These are phyloP conservation scores for Hypoxylon rubiginosum DNA, from an alignment of 2,329 filamentous ascomycete genomes.

Conservation along the genomic window DNA sequence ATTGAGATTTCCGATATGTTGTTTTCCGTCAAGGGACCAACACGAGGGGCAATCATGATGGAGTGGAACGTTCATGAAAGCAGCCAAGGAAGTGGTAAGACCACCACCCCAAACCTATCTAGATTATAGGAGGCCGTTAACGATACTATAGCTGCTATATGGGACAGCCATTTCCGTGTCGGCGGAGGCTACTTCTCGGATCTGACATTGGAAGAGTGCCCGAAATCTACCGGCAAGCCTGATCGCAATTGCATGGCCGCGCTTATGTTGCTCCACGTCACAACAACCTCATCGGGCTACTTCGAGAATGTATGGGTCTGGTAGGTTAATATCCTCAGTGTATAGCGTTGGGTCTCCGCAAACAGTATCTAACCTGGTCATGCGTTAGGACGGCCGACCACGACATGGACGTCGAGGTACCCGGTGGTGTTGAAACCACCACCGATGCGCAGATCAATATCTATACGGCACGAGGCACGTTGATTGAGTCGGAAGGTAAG, in stretches of 20 bases:
- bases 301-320: constrained; percentile 69
- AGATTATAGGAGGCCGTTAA: too few species aligned
- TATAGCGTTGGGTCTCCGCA: background rate
- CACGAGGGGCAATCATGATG: constrained; percentile 77
- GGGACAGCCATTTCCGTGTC: constrained; percentile 59
- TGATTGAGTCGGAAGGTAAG: constrained; percentile 46
- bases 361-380: background rate
- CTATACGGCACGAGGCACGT: constrained; percentile 47
- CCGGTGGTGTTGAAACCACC: constrained; percentile 15
- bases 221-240: constrained; percentile 57
- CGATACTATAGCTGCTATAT: constrained; percentile 58
- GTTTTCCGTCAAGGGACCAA: constrained; percentile 74
- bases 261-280: constrained; percentile 65
- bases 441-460: constrained; percentile 48
- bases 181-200: constrained; percentile 68
- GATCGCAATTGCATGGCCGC: constrained; percentile 71
- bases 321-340: constrained; percentile 60
- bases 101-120: too few species aligned
- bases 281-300: constrained; percentile 60
- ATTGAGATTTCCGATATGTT: constrained; percentile 80
- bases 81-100: constrained; percentile 57
- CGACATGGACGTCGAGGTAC: constrained; percentile 53
- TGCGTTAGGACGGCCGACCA: constrained; percentile 67
- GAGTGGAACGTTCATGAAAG: constrained; percentile 77
- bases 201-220: constrained; percentile 73